Base-by-base conservation (phyloP, 345 rosid species). In the Acer saccharum region DNA sequence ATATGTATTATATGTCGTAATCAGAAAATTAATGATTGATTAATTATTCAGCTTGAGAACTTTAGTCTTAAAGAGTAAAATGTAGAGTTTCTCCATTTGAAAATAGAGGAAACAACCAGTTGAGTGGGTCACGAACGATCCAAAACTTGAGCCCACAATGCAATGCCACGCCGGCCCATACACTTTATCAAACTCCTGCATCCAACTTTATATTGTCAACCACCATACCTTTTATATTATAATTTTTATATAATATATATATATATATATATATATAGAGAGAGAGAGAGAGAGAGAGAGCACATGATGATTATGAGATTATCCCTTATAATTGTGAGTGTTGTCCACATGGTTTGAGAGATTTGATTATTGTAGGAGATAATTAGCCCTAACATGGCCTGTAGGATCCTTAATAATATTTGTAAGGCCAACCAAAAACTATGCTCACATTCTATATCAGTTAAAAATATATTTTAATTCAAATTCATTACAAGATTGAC, bases 151-250 rank as follows among this genome's bases (percentile, higher is more conserved):
- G 9, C 97, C 98, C 81, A 94, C 97, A 1, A 94, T 92, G 84
- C 98, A 94, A 79, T 94, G 98, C 98, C 98, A 94, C 60, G 98
- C 94, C 68, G 98, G 94, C 55, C 98, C 97, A 83, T 92, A 94
- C 71, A 81, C 89, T 81, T 92, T 89, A 74, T 94, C 98, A 69
- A 94, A 94, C 74, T 94, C 98, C 97, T 92, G 92, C 87, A 82
- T 21, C 4, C 17, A 52, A 7, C n/a, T 29, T 29, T 29, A 29
- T 29, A 29, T 29, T 29, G 32, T 29, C 17, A 52, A 50, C 46
- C 29, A 14, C 46, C 44, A 14, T 25, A n/a, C n/a, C n/a, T n/a
- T n/a, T n/a, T n/a, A n/a, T n/a, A n/a, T n/a, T 23, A 29, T 27
- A 5, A 52, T 3, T 54, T 41, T 1, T 41, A 41, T 8, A 41